phyloP scores from a whole-genome alignment of 192 early-diverging fungal species.

The Coemansia furcata region DNA sequence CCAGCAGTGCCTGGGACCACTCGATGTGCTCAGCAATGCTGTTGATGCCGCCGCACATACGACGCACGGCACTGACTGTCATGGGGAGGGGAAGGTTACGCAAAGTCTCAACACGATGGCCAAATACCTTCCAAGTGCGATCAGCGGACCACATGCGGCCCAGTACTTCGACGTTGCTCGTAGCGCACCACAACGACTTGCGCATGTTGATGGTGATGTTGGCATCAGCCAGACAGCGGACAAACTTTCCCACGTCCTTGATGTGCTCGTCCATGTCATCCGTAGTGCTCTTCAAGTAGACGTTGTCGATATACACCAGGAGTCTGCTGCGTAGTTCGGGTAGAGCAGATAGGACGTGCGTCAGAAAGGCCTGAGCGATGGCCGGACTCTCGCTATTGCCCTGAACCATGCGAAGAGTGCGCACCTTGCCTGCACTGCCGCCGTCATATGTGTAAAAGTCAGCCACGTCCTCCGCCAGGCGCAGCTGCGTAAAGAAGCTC shows the following conservation, averaged over 20 bases:
- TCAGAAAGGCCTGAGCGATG: constrained; percentile 2
- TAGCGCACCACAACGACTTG: constrained; percentile 8
- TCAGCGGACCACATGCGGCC: background rate
- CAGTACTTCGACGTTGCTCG: constrained; percentile 2
- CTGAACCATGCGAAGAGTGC: constrained; percentile 21
- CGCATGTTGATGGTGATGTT: constrained; percentile 18
- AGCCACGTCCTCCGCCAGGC: too few relatives aligned
- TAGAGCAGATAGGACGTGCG: background rate
- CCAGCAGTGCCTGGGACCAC: constrained; percentile 16
- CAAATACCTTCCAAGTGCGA: constrained; percentile 7
- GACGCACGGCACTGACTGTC: constrained; percentile 6
- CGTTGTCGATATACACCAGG: constrained; percentile 38
- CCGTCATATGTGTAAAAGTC: constrained; percentile 24
- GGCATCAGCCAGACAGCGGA: background rate
- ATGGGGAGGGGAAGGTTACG: constrained; percentile 11
- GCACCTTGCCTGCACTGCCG: background rate
- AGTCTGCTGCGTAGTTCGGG: background rate
- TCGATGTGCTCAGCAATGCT: constrained; percentile 13
- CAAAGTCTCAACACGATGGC: constrained; percentile 17
- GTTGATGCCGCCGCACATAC: constrained; percentile 21
- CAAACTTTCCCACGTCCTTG: constrained; percentile 2
- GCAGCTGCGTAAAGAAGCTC: too few relatives aligned
- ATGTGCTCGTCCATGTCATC: constrained; percentile 9
- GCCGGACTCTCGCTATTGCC: constrained; percentile 23
- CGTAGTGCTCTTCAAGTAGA: constrained; percentile 18